Evolutionary conservation across 2,329 filamentous ascomycete genomes (phyloP), one percentile per base, ranked within the genome.

Genomic region (Aspergillus udagawae): DNA sequence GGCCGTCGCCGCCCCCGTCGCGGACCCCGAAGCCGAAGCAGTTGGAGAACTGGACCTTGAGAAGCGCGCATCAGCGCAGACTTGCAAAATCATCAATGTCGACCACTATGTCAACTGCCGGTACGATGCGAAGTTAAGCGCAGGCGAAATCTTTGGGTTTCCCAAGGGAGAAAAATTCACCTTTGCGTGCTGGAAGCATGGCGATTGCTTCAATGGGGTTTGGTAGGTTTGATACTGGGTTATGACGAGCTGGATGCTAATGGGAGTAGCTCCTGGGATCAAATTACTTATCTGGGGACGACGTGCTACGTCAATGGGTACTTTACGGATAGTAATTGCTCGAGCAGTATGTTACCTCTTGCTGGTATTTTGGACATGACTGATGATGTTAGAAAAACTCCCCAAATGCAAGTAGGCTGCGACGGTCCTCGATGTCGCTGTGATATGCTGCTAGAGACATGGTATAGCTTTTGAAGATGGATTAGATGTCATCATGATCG

Each of bases 241-340:
- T 28, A 12, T 29, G 20, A 53, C n/a, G 14, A 35, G 45, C 41
- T 32, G 28, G 42, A 49, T 42, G 44, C 54, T 56, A 48, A 56
- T 49, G 9, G n/a, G 50, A 23, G 49, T 44, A 59, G 57, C 17
- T 51, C 57, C 45, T 59, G 54, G 57, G 57, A 59, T 49, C 57
- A 56, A 53, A 20, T 59, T 14, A 59, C 57, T 10, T 56, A 56
- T 50, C 21, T 56, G 8, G 44, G 44, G 54, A 59, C 50, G 29
- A 59, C 57, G 3, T 59, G 57, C 28, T 59, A 59, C 29, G 54
- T 59, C 1, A 59, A 54, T 54, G 57, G 57, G 38, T 59, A 59
- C 42, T 59, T 56, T 49, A 59, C 57, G 29, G 57, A 59, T 54
- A 53, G 50, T 28, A 59, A 59, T 53, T 59, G 57, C 54, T 53